A percentile compares a stretch with the other conserved stretches of the same genome.
Conservation (phyloP, 352 stramenopile genomes). For the Phytophthora sp. region DNA sequence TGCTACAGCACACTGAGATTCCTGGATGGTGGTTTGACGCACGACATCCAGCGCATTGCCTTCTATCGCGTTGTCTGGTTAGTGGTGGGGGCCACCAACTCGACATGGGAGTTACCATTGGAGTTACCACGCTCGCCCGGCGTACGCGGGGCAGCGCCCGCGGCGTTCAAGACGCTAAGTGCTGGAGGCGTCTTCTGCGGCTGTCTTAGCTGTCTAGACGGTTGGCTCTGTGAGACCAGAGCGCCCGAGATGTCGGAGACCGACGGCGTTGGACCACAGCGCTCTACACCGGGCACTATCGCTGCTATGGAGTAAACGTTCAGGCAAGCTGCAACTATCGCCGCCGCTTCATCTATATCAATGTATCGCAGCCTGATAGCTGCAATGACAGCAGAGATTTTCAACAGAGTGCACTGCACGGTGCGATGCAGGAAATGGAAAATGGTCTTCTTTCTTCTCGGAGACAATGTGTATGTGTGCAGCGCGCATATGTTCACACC, state of each 20-base stretch:
- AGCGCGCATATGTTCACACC: neutral
- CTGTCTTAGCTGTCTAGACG: constrained; percentile 6
- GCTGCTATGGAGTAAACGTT: too few relatives aligned
- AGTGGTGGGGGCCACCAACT: constrained; percentile 4
- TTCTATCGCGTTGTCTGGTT: neutral
- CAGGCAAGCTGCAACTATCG: neutral
- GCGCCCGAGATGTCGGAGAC: too few relatives aligned
- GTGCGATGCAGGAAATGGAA: neutral
- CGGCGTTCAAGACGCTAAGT: constrained; percentile 4
- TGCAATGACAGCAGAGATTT: neutral
- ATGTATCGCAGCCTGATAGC: neutral
- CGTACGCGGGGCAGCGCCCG: neutral
- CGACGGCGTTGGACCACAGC: too few relatives aligned
- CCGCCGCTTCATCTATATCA: neutral
- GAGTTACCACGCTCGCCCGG: neutral
- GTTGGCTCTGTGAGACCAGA: neutral
- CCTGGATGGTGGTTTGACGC: neutral
- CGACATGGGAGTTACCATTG: neutral
- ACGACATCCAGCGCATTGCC: constrained; percentile 5
- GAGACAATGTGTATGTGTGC: neutral
- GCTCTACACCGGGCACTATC: too few relatives aligned
- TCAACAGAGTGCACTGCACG: neutral
- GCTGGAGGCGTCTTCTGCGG: constrained; percentile 1
- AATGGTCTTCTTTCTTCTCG: neutral
- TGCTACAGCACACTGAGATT: constrained; percentile 14